Percentiles rank a stretch among this genome's conserved stretches.
These are phyloP conservation scores for Penicillium brasilianum DNA, from an alignment of 2,329 filamentous ascomycete species.

Conservation along the genomic window DNA sequence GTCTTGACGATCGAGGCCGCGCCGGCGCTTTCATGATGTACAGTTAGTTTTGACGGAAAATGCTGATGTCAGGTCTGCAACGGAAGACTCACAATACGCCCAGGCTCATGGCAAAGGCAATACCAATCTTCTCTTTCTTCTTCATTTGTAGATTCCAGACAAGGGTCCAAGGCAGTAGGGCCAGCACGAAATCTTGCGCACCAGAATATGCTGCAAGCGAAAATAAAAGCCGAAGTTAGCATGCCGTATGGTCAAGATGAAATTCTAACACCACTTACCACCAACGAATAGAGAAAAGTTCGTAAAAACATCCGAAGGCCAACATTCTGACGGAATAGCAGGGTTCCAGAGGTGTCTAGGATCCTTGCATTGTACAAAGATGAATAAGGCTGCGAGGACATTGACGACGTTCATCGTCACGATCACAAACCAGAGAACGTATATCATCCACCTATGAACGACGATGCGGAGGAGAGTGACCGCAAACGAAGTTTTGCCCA, in stretches of 20 bases:
- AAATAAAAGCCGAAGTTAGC: background rate
- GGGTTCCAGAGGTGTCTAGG: slow-evolving; percentile 30
- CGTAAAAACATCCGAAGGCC: slow-evolving; percentile 28
- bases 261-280: slow-evolving; percentile 13
- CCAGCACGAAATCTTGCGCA: slow-evolving; percentile 43
- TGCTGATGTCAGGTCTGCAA: background rate
- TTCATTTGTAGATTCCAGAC: slow-evolving; percentile 44
- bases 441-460: slow-evolving; percentile 39
- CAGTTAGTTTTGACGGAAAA: background rate
- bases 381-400: slow-evolving; percentile 26
- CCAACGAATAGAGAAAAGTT: slow-evolving; percentile 31
- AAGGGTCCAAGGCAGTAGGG: slow-evolving; percentile 46
- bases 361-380: slow-evolving; percentile 30
- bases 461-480: slow-evolving; percentile 49
- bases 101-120: slow-evolving; percentile 46
- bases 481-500: slow-evolving; percentile 48
- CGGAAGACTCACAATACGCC: slow-evolving; percentile 35
- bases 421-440: slow-evolving; percentile 44
- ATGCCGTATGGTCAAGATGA: background rate
- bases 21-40: slow-evolving; percentile 21
- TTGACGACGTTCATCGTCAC: slow-evolving; percentile 33
- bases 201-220: slow-evolving; percentile 27
- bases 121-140: slow-evolving; percentile 44
- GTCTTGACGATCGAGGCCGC: slow-evolving; percentile 32
- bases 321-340: slow-evolving; percentile 28